Evolutionary conservation across 1,284 basidiomycete genomes (phyloP).

Genomic region (Phlebopus sp.): DNA sequence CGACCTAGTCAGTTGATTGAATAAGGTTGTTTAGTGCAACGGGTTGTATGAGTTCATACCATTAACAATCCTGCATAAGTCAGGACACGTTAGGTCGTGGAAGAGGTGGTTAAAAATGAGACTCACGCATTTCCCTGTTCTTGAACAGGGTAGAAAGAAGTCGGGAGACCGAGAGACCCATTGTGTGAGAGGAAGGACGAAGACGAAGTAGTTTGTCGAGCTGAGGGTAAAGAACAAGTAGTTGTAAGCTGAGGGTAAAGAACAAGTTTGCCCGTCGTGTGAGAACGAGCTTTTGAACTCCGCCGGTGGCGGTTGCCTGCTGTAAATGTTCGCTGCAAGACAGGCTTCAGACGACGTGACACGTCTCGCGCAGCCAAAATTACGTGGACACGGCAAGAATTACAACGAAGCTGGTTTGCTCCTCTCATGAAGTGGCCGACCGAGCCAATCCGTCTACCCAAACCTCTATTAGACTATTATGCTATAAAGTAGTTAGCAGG

Average conservation of each 20-base stretch:
- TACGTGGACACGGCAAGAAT: not conserved
- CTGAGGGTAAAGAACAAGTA: no score
- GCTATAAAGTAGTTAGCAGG: no score
- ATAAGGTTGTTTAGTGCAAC: conserved; percentile 9
- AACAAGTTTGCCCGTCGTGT: conserved; percentile 37
- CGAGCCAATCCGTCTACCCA: no score
- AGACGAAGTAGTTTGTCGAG: conserved; percentile 35
- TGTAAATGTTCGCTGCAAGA: not conserved
- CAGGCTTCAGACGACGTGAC: no score
- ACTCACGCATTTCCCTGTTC: conserved; percentile 99
- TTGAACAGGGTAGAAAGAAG: conserved; percentile 89
- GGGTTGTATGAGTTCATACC: conserved; percentile 38
- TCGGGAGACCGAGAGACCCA: conserved; percentile 86
- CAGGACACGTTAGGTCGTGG: conserved; percentile 29
- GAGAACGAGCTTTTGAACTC: conserved; percentile 35
- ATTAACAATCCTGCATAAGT: conserved; percentile 66
- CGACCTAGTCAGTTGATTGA: conserved; percentile 55
- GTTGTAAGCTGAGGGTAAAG: conserved; percentile 30
- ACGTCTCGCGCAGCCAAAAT: no score
- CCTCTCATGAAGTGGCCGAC: no score
- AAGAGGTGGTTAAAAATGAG: conserved; percentile 9
- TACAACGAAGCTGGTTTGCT: not conserved
- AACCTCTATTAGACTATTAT: no score
- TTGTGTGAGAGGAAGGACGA: conserved; percentile 42
- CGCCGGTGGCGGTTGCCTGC: conserved; percentile 23